Evolutionary conservation across 129 eudicot genomes (phyloP).

Genomic region (Sambucus nigra): DNA sequence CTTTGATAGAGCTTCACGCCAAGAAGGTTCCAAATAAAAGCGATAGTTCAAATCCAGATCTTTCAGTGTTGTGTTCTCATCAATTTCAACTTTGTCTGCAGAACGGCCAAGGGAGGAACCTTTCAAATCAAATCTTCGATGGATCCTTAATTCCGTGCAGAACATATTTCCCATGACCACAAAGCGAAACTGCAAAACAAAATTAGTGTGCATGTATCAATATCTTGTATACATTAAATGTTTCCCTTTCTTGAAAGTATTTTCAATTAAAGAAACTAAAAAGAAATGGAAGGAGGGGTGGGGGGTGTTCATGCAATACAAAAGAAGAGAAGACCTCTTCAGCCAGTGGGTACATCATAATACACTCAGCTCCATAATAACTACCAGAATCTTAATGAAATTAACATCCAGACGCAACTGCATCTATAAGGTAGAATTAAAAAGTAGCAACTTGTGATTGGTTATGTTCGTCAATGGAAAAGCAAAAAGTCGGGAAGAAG

Average conservation of each 20-base stretch:
- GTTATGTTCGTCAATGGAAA: no score
- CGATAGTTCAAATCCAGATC: slow-evolving; percentile 90
- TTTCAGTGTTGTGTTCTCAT: slow-evolving; percentile 89
- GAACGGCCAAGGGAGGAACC: slow-evolving; percentile 97
- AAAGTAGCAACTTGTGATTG: no score
- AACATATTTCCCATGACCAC: slow-evolving; percentile 99
- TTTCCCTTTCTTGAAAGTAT: neutral
- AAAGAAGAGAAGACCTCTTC: no score
- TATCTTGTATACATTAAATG: neutral
- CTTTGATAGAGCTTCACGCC: slow-evolving; percentile 69
- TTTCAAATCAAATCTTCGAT: slow-evolving; percentile 82
- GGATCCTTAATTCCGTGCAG: slow-evolving; percentile 93
- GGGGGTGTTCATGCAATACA: no score
- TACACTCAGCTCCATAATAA: no score
- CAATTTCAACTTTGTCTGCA: slow-evolving; percentile 86
- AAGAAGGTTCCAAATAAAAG: slow-evolving; percentile 92
- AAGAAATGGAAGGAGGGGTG: neutral
- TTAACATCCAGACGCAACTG: neutral
- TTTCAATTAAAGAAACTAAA: no score
- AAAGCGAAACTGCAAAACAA: slow-evolving; percentile 71
- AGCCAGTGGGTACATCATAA: no score
- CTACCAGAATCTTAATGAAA: neutral
- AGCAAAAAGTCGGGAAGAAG: no score
- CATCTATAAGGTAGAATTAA: neutral
- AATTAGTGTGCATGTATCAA: neutral